phyloP scores from a whole-genome alignment of 2,329 filamentous ascomycete species.

The Claviceps pusilla region DNA sequence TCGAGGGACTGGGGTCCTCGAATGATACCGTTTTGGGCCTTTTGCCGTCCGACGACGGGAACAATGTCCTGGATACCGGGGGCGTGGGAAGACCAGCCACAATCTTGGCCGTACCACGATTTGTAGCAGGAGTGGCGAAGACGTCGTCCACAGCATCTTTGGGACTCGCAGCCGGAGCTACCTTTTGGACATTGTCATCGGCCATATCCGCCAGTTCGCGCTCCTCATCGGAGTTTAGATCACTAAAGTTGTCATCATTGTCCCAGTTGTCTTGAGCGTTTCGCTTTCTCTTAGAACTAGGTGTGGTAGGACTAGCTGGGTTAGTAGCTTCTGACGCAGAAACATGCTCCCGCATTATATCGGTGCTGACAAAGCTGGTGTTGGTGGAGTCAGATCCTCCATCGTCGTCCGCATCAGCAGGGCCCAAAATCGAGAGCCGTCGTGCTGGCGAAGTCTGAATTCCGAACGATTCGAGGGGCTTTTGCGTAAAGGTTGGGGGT shows the following conservation, averaged over 20 bases:
- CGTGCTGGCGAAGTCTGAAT: slow-evolving; percentile 13
- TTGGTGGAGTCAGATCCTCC: background rate
- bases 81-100: slow-evolving; percentile 18
- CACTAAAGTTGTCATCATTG: slow-evolving; percentile 17
- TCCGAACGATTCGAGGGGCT: slow-evolving; percentile 15
- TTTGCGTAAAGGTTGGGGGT: slow-evolving; percentile 16
- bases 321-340: background rate
- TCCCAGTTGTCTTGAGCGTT: slow-evolving; percentile 11
- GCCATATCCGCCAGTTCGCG: slow-evolving; percentile 20
- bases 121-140: slow-evolving; percentile 15
- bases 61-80: slow-evolving; percentile 21
- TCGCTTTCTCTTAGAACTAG: slow-evolving; percentile 16
- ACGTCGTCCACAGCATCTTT: slow-evolving; percentile 1
- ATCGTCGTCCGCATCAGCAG: background rate
- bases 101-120: slow-evolving; percentile 10
- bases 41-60: slow-evolving; percentile 16
- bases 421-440: background rate
- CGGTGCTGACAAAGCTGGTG: background rate
- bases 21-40: slow-evolving; percentile 20
- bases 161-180: background rate
- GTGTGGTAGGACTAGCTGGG: slow-evolving; percentile 1
- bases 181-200: slow-evolving; percentile 20
- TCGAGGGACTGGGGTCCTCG: slow-evolving; percentile 9
- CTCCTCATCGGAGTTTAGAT: slow-evolving; percentile 25
- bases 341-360: background rate